phyloP scores from a whole-genome alignment of 441 rosid genomes.

The Erysimum pusillum region DNA sequence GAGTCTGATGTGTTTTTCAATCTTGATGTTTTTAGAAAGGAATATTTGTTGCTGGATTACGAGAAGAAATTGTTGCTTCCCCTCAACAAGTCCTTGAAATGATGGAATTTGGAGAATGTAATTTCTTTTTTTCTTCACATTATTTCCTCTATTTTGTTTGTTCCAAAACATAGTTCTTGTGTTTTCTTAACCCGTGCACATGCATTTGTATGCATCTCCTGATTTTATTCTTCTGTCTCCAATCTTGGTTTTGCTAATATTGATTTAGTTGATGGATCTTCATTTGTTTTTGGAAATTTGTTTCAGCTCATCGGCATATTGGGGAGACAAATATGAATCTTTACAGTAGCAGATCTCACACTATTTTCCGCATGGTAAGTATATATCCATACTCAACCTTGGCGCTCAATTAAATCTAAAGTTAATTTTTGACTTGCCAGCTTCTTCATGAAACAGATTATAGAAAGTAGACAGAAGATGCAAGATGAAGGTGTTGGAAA shows the following conservation, averaged over 20 bases:
- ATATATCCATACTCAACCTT: constrained; percentile 28
- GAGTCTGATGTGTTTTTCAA: constrained; percentile 33
- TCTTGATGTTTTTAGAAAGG: constrained; percentile 67
- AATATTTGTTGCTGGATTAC: constrained; percentile 91
- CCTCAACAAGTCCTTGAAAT: constrained; percentile 91
- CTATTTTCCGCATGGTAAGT: constrained; percentile 95
- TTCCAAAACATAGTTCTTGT: background rate
- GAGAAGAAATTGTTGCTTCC: constrained; percentile 94
- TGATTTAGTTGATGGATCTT: constrained; percentile 21
- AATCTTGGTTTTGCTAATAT: constrained; percentile 7
- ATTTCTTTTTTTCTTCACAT: constrained; percentile 29
- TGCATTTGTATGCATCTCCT: constrained; percentile 10
- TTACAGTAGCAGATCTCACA: constrained; percentile 95
- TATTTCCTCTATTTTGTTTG: constrained; percentile 3
- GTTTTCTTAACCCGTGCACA: constrained; percentile 7
- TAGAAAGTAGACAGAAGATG: constrained; percentile 90
- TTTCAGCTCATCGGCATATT: constrained; percentile 95
- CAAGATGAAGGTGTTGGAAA: constrained; percentile 66
- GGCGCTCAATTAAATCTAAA: constrained; percentile 1
- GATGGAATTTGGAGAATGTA: constrained; percentile 96
- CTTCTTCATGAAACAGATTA: constrained; percentile 61
- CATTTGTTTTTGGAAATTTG: constrained; percentile 43
- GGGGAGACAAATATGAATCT: constrained; percentile 97
- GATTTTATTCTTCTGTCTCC: background rate
- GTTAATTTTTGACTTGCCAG: constrained; percentile 13